Evolutionary conservation across 1,284 basidiomycete genomes (phyloP).

Genomic region (Cryptococcus sp.): DNA sequence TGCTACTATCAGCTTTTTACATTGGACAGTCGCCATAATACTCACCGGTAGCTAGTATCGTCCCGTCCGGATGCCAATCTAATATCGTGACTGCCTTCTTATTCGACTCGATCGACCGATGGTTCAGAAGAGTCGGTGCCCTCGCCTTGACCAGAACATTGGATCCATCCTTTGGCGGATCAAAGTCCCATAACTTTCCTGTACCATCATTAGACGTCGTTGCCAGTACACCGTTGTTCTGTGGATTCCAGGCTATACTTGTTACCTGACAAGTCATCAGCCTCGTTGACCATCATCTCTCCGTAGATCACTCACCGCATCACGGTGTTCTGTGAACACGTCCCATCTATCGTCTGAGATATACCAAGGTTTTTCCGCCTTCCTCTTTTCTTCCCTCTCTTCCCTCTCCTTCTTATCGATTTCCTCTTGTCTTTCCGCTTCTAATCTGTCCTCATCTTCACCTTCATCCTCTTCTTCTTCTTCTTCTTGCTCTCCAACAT

Average conservation of each 20-base stretch:
- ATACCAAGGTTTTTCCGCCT: conserved; percentile 9
- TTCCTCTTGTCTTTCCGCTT: conserved; percentile 3
- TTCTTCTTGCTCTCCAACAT: conserved; percentile 8
- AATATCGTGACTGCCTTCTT: conserved; percentile 34
- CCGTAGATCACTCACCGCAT: conserved; percentile 9
- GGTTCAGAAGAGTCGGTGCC: conserved; percentile 23
- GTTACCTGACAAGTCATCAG: conserved; percentile 22
- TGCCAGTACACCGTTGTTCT: conserved; percentile 33
- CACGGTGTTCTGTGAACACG: conserved; percentile 31
- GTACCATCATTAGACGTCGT: conserved; percentile 32
- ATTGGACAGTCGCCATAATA: neutral
- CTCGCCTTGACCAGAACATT: neutral
- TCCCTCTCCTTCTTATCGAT: neutral
- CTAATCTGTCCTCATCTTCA: conserved; percentile 10
- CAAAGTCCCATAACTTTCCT: conserved; percentile 39
- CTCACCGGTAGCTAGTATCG: conserved; percentile 35
- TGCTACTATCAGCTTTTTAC: conserved; percentile 2
- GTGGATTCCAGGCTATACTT: conserved; percentile 39
- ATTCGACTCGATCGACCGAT: conserved; percentile 36
- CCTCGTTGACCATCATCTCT: conserved; percentile 11
- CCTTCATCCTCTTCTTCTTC: conserved; percentile 2
- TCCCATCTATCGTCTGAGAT: conserved; percentile 12
- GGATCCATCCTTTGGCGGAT: neutral
- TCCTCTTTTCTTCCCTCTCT: neutral
- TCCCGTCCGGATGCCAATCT: conserved; percentile 42